Percentiles rank a stretch among this genome's conserved stretches.
phyloP scores from a whole-genome alignment of 176 grass and related monocot species.

The Bolboschoenus planiculmis region DNA sequence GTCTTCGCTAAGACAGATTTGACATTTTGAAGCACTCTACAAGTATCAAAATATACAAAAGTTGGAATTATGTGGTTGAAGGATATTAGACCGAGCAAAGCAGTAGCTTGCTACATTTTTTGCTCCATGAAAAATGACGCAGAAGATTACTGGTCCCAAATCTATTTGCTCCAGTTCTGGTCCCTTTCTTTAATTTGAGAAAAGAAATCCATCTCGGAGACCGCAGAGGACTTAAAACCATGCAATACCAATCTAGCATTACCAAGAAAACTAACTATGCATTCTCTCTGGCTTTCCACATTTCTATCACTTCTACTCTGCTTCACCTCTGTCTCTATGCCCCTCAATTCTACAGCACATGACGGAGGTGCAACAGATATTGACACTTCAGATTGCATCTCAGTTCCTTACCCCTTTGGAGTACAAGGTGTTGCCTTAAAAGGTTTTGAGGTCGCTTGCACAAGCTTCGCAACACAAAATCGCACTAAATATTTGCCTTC shows the following conservation, averaged over 20 bases:
- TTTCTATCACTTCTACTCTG: background rate
- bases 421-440: background rate
- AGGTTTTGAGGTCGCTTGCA: constrained; percentile 12
- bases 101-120: background rate
- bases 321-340: background rate
- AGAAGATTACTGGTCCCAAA: background rate
- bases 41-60: too few relatives aligned
- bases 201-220: too few relatives aligned
- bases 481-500: background rate
- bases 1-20: too few relatives aligned
- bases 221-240: background rate
- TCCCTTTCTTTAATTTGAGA: background rate
- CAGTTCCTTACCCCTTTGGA: background rate
- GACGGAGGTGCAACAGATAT: background rate
- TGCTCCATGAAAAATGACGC: background rate
- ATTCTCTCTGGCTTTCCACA: background rate
- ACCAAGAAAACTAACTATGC: too few relatives aligned
- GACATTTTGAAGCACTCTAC: too few relatives aligned
- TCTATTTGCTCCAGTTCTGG: background rate
- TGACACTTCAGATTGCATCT: background rate
- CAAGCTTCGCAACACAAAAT: background rate
- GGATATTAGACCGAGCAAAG: too few relatives aligned
- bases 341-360: background rate
- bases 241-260: too few relatives aligned
- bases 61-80: too few relatives aligned